Evolutionary conservation across 2,329 filamentous ascomycete species (phyloP), one percentile per base, ranked within the genome.

Genomic region (Drechslera avenae): DNA sequence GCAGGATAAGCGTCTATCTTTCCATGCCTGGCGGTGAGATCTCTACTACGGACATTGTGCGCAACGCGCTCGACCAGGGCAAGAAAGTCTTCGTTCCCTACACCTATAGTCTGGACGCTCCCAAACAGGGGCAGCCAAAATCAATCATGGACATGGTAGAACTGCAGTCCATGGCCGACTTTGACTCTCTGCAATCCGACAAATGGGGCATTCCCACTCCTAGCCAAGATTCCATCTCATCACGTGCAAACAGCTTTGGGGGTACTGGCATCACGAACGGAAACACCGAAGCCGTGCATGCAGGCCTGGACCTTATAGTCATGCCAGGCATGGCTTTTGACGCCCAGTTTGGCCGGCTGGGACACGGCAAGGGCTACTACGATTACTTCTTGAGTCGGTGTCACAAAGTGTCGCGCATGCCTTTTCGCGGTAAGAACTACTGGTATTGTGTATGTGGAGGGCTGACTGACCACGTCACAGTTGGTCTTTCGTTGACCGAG

Each of bases 301-400:
- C 50, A 21, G 82, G 82, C 7, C 78, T 99, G 34, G 93, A 99
- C 72, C 74, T 99, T 59, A 89, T 99, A 57, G 81, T 99, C 21
- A 84, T 97, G 80, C 94, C 94, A 1, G 94, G 92, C 10, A 89
- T 99, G 66, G 93, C 91, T 3, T 99, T 99, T 74, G 92, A 97
- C 72, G 79, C 79, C 3, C 78, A 77, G 10, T 82, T 94, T 54
- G 84, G 87, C 60, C 83, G 94, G 63, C 81, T 97, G 16, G 94
- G 94, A 33, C 94, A 99, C 74, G 94, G 94, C 49, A 96, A 91
- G 74, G 94, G 94, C 26, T 99, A 96, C 77, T 99, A 99, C 79
- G 94, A 99, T 77, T 89, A 86, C 73, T 99, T 96, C 74, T 77
- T 99, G 69, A 84, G 87, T 66, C 85, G 87, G 62, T 96, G 92